These are phyloP conservation scores for Vigna nakashimae DNA, from an alignment of 306 rosid species.

Conservation along the genomic window DNA sequence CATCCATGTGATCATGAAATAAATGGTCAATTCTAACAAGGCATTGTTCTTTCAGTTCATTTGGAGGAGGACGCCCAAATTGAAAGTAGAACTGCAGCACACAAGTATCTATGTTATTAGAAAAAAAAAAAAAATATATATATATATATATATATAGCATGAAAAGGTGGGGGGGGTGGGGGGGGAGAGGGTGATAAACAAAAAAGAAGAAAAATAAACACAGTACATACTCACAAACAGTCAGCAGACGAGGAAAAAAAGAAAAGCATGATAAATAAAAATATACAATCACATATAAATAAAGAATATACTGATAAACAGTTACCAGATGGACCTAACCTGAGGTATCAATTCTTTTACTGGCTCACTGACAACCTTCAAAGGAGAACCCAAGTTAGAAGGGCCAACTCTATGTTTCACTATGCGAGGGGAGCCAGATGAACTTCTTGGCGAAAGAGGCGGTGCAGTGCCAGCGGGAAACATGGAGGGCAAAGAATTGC, in stretches of 20 bases:
- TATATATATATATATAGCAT: neutral
- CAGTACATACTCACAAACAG: neutral
- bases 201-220: neutral
- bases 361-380: constrained; percentile 96
- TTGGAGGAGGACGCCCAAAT: constrained; percentile 87
- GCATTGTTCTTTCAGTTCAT: constrained; percentile 83
- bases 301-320: no score
- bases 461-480: constrained; percentile 99
- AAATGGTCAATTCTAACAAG: constrained; percentile 66
- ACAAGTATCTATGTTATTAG: constrained; percentile 36
- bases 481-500: constrained; percentile 93
- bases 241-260: constrained; percentile 32
- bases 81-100: constrained; percentile 90
- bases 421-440: constrained; percentile 93
- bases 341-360: constrained; percentile 96
- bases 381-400: constrained; percentile 86
- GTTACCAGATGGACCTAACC: constrained; percentile 54
- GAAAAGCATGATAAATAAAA: constrained; percentile 30
- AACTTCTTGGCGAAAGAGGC: constrained; percentile 93
- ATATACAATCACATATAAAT: neutral
- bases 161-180: no score
- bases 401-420: constrained; percentile 92
- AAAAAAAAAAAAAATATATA: neutral
- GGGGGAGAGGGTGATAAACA: neutral
- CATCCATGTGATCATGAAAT: constrained; percentile 76